Evolutionary conservation across 1,139 yeast genomes (phyloP), one percentile per base, ranked within the genome.

Genomic region (Suhomyces terraborum): DNA sequence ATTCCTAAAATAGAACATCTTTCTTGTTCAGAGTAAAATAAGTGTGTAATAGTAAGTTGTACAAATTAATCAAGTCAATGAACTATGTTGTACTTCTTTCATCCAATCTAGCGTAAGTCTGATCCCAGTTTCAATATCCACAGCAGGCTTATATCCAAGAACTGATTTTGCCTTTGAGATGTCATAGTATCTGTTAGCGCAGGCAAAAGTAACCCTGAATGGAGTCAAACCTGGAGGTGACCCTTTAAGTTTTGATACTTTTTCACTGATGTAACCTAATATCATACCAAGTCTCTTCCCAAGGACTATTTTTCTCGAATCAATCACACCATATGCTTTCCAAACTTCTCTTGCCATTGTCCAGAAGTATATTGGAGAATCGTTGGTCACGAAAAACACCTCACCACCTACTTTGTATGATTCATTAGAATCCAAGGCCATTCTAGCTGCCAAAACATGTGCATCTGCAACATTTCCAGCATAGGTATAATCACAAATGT

Each of bases 391-490:
- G 56, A 93, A 88, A 63, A 89, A 93, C 0, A 87, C 79, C 61
- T 93, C 87, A 34, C 98, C 98, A 7, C 88, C 84, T 21, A 93
- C 80, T 27, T 59, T 46, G 1, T 55, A 48, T 16, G 73, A 67
- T 6, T 62, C 48, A 12, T 54, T 45, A 2, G 77, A 66, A 38
- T 74, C 69, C 40, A 88, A 64, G 14, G 91, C 66, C 62, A 82
- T 82, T 53, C 84, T 71, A 2, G 97, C 95, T 1, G 98, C 98
- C 41, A 93, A 70, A 8, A 93, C 89, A 63, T 94, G 99, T 5
- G 97, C 84, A 65, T 89, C 95, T 0, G 98, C 98, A 17, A 94
- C 98, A 62, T 94, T 94, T n/a, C 97, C 98, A n/a, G 86, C 98
- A 56, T 89, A 94, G 0, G 98, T 89, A 85, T 96, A 89, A 61